Percentiles rank a stretch among this genome's conserved stretches.
phyloP scores from a whole-genome alignment of 1,139 yeast species.

The Torulaspora pretoriensis region DNA sequence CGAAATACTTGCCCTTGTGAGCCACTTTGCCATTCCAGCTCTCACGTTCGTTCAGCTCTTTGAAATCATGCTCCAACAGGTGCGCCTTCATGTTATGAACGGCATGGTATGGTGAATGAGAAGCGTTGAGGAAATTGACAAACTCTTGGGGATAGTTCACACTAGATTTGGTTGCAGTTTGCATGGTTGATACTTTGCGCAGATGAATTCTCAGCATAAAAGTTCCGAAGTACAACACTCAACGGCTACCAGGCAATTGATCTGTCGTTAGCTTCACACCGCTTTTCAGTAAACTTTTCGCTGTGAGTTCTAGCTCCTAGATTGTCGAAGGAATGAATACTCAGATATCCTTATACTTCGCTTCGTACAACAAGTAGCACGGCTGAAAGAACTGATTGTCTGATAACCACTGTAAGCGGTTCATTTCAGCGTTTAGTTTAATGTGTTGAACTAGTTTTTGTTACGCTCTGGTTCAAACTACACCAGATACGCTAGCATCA shows the following conservation, averaged over 20 bases:
- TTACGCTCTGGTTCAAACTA: too few species aligned
- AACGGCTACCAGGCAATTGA: not conserved
- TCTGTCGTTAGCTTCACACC: not conserved
- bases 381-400: too few species aligned
- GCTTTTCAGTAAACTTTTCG: not conserved
- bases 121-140: conserved; percentile 70
- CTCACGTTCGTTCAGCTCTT: conserved; percentile 68
- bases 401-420: too few species aligned
- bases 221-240: not conserved
- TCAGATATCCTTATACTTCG: not conserved
- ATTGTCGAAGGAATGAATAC: not conserved
- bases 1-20: conserved; percentile 65
- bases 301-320: not conserved
- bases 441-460: too few species aligned
- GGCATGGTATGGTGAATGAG: conserved; percentile 96
- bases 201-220: conserved; percentile 30
- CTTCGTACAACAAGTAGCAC: too few species aligned
- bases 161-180: conserved; percentile 7
- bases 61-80: conserved; percentile 60
- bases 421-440: too few species aligned
- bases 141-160: conserved; percentile 45
- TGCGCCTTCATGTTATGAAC: conserved; percentile 59
- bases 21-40: conserved; percentile 60
- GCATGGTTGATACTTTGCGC: conserved; percentile 23
- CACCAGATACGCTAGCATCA: too few species aligned